Evolutionary conservation across 768 basidiomycete genomes (phyloP).

Genomic region (Imleria badia): DNA sequence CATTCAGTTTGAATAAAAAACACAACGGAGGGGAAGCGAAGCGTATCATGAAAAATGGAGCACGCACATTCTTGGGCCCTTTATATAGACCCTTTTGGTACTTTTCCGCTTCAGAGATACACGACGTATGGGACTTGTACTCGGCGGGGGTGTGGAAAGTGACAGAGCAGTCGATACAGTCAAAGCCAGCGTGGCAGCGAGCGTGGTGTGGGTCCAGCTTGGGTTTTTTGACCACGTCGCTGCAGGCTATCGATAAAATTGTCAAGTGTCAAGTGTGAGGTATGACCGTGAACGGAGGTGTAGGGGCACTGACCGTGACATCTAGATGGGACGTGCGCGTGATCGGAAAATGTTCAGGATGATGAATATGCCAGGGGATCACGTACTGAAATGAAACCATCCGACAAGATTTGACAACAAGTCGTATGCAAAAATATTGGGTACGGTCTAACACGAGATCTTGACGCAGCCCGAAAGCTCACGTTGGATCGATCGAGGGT

Average conservation of each 20-base stretch:
- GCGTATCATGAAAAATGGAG: too few relatives aligned
- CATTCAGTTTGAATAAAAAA: background rate
- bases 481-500: background rate
- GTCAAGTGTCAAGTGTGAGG: background rate
- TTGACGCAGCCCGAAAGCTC: background rate
- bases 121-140: conserved; percentile 80
- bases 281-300: background rate
- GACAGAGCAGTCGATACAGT: conserved; percentile 87
- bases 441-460: background rate
- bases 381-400: conserved; percentile 80
- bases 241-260: conserved; percentile 51
- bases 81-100: conserved; percentile 88
- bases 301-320: conserved; percentile 59
- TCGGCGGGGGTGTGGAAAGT: conserved; percentile 75
- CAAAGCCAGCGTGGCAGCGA: conserved; percentile 66
- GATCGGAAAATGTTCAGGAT: background rate
- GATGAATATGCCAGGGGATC: background rate
- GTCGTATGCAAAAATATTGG: background rate
- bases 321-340: conserved; percentile 39
- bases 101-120: conserved; percentile 91
- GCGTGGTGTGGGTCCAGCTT: conserved; percentile 78
- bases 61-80: conserved; percentile 56
- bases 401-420: background rate
- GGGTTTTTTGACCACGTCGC: conserved; percentile 90
- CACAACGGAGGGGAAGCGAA: background rate